Percentiles rank a stretch among this genome's conserved stretches.
Conservation (phyloP, 177 flowering plant genomes). For the Telopea speciosissima region DNA sequence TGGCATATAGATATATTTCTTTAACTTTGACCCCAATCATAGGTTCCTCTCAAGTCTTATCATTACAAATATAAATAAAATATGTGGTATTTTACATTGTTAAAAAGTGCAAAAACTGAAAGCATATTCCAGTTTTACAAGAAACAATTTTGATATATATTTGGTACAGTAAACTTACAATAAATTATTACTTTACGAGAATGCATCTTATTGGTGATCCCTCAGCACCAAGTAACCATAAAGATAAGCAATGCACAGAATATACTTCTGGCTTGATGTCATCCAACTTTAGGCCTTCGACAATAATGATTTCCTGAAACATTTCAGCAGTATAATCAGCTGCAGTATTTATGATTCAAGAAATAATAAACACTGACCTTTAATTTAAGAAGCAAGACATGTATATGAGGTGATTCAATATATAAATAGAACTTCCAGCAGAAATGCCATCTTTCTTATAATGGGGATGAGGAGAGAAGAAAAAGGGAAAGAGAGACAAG, state of each 20-base stretch:
- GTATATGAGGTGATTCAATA: neutral
- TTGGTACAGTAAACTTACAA: neutral
- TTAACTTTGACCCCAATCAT: no score
- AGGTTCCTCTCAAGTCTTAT: no score
- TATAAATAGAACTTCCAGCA: no score
- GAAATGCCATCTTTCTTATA: no score
- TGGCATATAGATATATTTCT: no score
- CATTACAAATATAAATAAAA: no score
- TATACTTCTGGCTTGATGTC: conserved; percentile 33
- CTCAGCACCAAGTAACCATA: conserved; percentile 32
- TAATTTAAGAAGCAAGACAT: neutral
- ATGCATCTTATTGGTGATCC: conserved; percentile 42
- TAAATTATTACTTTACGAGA: conserved; percentile 23
- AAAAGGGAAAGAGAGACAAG: no score
- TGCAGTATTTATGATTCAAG: neutral
- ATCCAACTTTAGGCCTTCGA: conserved; percentile 61
- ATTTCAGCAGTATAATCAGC: conserved; percentile 14
- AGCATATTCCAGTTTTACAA: neutral
- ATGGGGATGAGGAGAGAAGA: no score
- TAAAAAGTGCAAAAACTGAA: neutral
- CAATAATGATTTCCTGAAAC: conserved; percentile 55
- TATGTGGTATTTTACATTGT: no score
- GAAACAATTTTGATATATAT: neutral
- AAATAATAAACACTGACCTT: neutral
- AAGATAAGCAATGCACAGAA: conserved; percentile 31